phyloP scores from a whole-genome alignment of 2,329 filamentous ascomycete genomes.

The Hymenoscyphus occultus region DNA sequence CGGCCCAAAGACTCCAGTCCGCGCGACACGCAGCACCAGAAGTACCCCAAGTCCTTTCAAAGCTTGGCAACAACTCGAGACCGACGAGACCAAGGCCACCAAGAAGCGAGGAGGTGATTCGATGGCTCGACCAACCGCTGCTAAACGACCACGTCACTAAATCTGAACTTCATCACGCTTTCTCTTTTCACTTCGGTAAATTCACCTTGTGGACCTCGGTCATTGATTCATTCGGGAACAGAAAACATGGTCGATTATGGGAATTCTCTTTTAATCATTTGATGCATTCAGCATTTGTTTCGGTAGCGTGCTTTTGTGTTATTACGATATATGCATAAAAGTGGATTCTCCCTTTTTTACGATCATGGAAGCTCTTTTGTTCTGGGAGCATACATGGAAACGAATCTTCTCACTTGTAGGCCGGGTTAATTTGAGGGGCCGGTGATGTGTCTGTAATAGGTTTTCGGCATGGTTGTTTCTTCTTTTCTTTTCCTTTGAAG shows the following conservation, averaged over 20 bases:
- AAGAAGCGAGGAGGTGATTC: conserved; percentile 13
- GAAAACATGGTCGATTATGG: conserved; percentile 1
- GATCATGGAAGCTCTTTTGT: background rate
- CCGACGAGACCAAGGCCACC: conserved; percentile 18
- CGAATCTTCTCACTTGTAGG: no score
- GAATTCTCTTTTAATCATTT: conserved; percentile 1
- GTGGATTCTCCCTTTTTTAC: background rate
- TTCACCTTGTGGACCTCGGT: background rate
- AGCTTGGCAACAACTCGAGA: conserved; percentile 66
- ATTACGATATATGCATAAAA: conserved; percentile 7
- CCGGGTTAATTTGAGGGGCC: no score
- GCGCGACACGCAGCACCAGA: conserved; percentile 16
- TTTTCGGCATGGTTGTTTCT: no score
- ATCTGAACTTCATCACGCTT: background rate
- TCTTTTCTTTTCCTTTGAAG: no score
- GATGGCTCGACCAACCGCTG: background rate
- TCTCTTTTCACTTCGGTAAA: background rate
- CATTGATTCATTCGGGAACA: background rate
- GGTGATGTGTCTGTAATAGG: no score
- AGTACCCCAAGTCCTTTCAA: conserved; percentile 52
- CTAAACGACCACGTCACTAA: conserved; percentile 11
- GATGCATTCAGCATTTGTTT: conserved; percentile 4
- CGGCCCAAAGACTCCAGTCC: conserved; percentile 35
- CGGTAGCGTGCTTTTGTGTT: conserved; percentile 7
- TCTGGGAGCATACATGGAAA: no score